Evolutionary conservation across 176 grass and related monocot species (phyloP), one percentile per base, ranked within the genome.

Genomic region (Urochloa ruziziensis): DNA sequence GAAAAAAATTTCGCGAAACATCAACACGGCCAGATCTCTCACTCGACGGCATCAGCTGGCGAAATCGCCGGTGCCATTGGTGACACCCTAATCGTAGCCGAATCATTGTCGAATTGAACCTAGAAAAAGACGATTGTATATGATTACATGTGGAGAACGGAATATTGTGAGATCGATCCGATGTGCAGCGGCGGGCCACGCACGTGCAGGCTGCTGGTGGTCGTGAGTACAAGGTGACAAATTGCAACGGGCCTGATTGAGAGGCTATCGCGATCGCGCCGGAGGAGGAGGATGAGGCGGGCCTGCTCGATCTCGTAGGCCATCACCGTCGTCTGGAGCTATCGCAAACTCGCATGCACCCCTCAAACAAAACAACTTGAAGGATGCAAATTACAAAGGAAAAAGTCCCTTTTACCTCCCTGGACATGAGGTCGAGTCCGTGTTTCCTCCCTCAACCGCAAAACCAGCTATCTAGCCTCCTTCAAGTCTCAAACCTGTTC

Each of bases 71-170:
- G n/a, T n/a, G n/a, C n/a, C n/a, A n/a, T n/a, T n/a, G n/a, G n/a
- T n/a, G n/a, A n/a, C n/a, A n/a, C n/a, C n/a, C n/a, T n/a, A 24
- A 65, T 65, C 62, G 37, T 1, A 33, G 23, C 4, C 11, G 63
- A 81, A 81, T 81, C 23, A 40, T 68, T n/a, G 78, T n/a, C 21
- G 24, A 12, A 25, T 36, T 63, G 75, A 79, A 49, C 62, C 35
- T 56, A 53, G 52, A 17, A 59, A 75, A 75, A 75, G 75, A 62
- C 57, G 57, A 39, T 34, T 52, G 5, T 52, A 19, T 42, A 21
- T 40, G 14, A 39, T 40, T 27, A 48, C 63, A 81, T 54, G 63
- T 81, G 65, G 79, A 70, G 12, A 14, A 8, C 0, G 15, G 48
- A 24, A 35, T 33, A 66, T 36, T 17, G 30, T 42, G 47, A 27